Base-by-base conservation (phyloP, 768 basidiomycete genomes). In the Leccinellum albellum region DNA sequence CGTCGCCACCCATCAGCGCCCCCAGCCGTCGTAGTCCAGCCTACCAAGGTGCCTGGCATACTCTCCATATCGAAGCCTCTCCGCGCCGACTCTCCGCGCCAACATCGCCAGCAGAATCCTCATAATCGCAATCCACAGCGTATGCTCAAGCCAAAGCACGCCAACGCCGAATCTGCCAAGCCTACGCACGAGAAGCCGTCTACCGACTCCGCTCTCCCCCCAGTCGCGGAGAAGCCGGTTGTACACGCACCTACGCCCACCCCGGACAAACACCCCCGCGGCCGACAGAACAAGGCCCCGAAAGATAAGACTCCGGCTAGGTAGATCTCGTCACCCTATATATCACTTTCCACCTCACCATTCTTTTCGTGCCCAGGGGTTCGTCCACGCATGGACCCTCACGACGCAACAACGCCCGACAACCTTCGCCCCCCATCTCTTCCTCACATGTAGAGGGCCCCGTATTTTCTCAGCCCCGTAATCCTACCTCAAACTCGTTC, bases 41-140 rank as follows among this genome's bases (percentile, higher is more conserved):
- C 89, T 3, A 88, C 89, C 13, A 79, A 80, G 54, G 88, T 83
- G 0, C 89, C 88, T 0, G 89, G 89, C 67, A 78, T 91, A 9
- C 79, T 91, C 51, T 81, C 84, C 49, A 78, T 91, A 50, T 82
- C 86, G 53, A 87, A 84, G 76, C 84, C 84, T 13, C 53, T 44
- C 46, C 73, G 73, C 33, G 66, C 69, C 49, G 66, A 69, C 6
- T 59, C 68, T 0, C 73, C 72, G 7, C 73, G 74, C 46, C 73
- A 70, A 26, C 74, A 75, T 51, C 75, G 69, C 0, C 67, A 72
- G 26, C 75, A 74, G 40, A 42, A n/a, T 54, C 63, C 67, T 29
- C 72, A 73, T 33, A 58, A 73, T 23, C 71, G 75, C 13, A 64
- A 72, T 28, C 66, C 71, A 24, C 72, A 71, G 47, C 65, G 69